Evolutionary conservation across 257 asterid genomes (phyloP).

Genomic region (Nicotiana noctiflora): DNA sequence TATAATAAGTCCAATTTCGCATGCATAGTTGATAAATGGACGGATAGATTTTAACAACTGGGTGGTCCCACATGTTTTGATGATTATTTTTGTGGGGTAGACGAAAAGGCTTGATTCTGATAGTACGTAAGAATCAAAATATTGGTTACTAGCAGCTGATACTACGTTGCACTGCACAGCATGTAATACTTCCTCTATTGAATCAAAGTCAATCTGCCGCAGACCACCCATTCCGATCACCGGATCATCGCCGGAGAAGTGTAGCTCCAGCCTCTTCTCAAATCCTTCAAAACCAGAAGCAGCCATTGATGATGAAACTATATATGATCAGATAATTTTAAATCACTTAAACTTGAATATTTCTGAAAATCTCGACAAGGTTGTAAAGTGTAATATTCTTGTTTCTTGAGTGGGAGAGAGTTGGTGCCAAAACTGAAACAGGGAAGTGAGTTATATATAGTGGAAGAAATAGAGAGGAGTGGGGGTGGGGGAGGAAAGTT

Average conservation of each 20-base stretch:
- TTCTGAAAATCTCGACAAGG: too few species aligned
- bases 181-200: conserved; percentile 58
- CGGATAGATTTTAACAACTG: conserved; percentile 69
- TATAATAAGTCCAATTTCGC: conserved; percentile 47
- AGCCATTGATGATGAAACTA: conserved; percentile 41
- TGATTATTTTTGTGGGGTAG: conserved; percentile 76
- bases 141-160: conserved; percentile 66
- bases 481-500: not conserved
- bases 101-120: conserved; percentile 86
- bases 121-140: conserved; percentile 74
- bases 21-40: conserved; percentile 48
- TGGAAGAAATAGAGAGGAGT: not conserved
- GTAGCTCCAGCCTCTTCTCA: conserved; percentile 82
- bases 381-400: too few species aligned
- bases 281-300: conserved; percentile 94
- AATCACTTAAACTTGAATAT: too few species aligned
- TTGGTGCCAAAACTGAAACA: conserved; percentile 44
- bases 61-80: conserved; percentile 97
- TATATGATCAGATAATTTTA: too few species aligned
- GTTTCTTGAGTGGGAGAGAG: conserved; percentile 9
- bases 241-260: conserved; percentile 71
- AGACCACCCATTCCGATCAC: conserved; percentile 47
- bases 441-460: conserved; percentile 47
- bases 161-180: conserved; percentile 95
- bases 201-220: conserved; percentile 50